These are phyloP conservation scores for Xylaria palmicola DNA, from an alignment of 495 filamentous ascomycete species.

Conservation along the genomic window DNA sequence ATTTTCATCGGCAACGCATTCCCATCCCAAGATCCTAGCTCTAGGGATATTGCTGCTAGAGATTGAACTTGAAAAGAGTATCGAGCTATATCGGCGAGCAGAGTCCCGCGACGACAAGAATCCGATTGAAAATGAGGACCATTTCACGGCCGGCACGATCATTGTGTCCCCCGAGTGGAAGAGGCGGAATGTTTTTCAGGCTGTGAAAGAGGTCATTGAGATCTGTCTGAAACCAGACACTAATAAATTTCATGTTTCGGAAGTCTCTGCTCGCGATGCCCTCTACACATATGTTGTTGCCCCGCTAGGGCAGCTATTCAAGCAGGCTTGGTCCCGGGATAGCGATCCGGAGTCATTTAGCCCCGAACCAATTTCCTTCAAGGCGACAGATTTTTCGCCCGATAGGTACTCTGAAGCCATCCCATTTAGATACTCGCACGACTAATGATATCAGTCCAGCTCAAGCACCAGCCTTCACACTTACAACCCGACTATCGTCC, in stretches of 20 bases:
- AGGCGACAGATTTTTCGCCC: neutral
- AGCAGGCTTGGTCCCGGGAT: neutral
- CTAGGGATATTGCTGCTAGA: slow-evolving; percentile 29
- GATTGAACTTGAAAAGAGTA: slow-evolving; percentile 25
- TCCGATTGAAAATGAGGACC: slow-evolving; percentile 20
- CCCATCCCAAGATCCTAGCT: slow-evolving; percentile 26
- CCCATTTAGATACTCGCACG: neutral
- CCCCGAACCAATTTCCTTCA: neutral
- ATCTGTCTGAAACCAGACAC: slow-evolving; percentile 11
- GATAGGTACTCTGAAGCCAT: neutral
- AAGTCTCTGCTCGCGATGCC: neutral
- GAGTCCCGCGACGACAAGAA: slow-evolving; percentile 13
- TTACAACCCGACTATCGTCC: neutral
- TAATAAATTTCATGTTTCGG: neutral
- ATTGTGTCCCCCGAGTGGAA: slow-evolving; percentile 5
- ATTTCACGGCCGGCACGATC: slow-evolving; percentile 9
- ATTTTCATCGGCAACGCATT: slow-evolving; percentile 4
- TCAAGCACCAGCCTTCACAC: neutral
- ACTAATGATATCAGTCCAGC: neutral
- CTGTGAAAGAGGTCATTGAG: slow-evolving; percentile 11
- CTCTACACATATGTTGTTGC: neutral
- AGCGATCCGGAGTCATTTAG: neutral
- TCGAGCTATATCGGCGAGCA: slow-evolving; percentile 10
- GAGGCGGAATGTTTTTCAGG: slow-evolving; percentile 10
- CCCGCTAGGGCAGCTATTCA: neutral